These are phyloP conservation scores for Neurospora tetraspora DNA, from an alignment of 495 filamentous ascomycete genomes.

Conservation along the genomic window DNA sequence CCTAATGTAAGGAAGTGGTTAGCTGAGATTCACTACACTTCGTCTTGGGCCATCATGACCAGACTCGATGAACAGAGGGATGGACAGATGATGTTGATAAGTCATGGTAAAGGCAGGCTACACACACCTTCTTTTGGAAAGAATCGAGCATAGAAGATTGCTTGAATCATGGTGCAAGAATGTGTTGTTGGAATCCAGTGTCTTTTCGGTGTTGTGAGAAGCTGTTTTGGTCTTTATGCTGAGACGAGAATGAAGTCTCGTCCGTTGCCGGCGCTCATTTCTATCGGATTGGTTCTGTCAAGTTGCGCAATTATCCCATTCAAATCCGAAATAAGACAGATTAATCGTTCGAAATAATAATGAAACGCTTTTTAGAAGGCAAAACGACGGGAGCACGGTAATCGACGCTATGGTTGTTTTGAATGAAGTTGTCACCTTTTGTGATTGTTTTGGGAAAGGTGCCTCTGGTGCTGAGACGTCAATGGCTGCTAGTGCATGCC, in stretches of 20 bases:
- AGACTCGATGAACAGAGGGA: neutral
- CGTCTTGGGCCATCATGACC: neutral
- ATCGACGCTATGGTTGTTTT: neutral
- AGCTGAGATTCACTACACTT: neutral
- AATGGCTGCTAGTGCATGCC: neutral
- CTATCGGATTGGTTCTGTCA: neutral
- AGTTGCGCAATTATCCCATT: neutral
- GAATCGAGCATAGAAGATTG: constrained; percentile 93
- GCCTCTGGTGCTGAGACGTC: neutral
- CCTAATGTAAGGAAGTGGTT: constrained; percentile 39
- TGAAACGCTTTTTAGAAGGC: neutral
- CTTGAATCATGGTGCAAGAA: constrained; percentile 60
- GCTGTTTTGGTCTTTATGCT: neutral
- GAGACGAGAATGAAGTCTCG: neutral
- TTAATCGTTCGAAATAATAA: neutral
- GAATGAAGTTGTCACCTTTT: neutral
- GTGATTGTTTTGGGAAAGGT: neutral
- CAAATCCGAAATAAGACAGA: neutral
- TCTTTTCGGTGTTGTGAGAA: neutral
- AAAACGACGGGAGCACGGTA: neutral
- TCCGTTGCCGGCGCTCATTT: neutral
- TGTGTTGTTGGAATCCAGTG: neutral
- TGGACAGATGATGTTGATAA: neutral
- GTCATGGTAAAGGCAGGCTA: neutral
- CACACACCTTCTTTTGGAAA: constrained; percentile 72